These are phyloP conservation scores for Achlya hypogyna DNA, from an alignment of 352 stramenopile genomes.

Conservation along the genomic window DNA sequence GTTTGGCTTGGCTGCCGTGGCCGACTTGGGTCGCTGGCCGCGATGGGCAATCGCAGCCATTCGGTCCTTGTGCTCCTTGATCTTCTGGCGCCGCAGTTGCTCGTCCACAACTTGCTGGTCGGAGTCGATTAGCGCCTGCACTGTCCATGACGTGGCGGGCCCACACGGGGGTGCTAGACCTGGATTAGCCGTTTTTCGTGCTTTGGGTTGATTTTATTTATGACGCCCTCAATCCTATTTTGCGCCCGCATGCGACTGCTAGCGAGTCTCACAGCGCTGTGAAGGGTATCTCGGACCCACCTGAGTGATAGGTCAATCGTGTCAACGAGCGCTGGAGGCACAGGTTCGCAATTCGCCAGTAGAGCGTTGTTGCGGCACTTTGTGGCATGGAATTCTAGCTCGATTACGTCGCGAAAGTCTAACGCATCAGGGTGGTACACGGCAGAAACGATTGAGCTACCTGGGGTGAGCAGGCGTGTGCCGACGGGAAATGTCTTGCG, in stretches of 20 bases:
- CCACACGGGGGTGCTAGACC: background rate
- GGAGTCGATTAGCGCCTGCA: slow-evolving; percentile 40
- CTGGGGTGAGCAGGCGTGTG: background rate
- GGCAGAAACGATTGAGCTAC: background rate
- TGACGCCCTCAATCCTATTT: slow-evolving; percentile 5
- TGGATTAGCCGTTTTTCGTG: slow-evolving; percentile 61
- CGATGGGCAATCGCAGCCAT: slow-evolving; percentile 23
- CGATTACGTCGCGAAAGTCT: slow-evolving; percentile 10
- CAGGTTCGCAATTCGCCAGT: background rate
- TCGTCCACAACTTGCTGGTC: slow-evolving; percentile 60
- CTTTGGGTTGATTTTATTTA: slow-evolving; percentile 14
- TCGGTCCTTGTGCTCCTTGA: slow-evolving; percentile 46
- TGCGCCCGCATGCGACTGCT: background rate
- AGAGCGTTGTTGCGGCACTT: background rate
- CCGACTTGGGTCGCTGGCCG: slow-evolving; percentile 26
- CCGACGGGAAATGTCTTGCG: background rate
- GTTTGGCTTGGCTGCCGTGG: no score
- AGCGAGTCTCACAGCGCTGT: background rate
- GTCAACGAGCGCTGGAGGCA: background rate
- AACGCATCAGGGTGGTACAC: background rate
- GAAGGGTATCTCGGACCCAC: background rate
- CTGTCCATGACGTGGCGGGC: background rate
- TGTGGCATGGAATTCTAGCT: background rate
- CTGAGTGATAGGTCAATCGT: slow-evolving; percentile 5
- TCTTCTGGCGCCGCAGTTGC: slow-evolving; percentile 44